Percentiles rank a stretch among this genome's conserved stretches.
Conservation (phyloP, 805 yeast species). For the Scheffersomyces amazonensis region DNA sequence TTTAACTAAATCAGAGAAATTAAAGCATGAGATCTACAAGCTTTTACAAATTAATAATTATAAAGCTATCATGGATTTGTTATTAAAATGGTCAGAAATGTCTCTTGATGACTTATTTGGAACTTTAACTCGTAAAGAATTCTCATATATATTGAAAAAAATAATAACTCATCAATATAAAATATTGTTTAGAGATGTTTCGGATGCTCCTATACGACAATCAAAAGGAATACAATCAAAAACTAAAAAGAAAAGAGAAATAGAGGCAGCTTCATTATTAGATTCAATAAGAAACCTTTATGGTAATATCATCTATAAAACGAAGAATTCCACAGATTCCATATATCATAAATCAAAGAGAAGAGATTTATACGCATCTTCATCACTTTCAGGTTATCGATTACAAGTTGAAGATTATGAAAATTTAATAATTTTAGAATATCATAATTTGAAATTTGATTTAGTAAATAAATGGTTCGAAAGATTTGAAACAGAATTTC, state of each 20-base stretch:
- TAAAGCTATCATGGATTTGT: background rate
- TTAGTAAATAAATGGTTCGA: constrained; percentile 39
- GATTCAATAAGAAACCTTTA: constrained; percentile 20
- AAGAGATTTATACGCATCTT: constrained; percentile 12
- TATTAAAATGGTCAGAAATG: background rate
- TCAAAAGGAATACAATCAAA: background rate
- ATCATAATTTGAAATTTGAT: constrained; percentile 33
- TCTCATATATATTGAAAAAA: constrained; percentile 15
- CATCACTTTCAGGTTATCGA: constrained; percentile 8
- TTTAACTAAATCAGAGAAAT: background rate
- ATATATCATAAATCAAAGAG: constrained; percentile 18
- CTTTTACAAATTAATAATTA: background rate
- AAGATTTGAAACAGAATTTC: constrained; percentile 24
- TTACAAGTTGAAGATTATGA: constrained; percentile 31
- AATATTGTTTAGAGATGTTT: constrained; percentile 9
- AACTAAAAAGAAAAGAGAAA: background rate
- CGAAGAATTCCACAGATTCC: constrained; percentile 9
- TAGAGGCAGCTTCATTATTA: background rate
- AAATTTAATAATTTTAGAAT: constrained; percentile 34
- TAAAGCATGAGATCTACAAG: background rate
- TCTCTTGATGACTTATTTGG: constrained; percentile 1
- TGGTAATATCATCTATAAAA: constrained; percentile 18
- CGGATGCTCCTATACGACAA: background rate
- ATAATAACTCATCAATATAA: constrained; percentile 17
- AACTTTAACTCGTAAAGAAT: constrained; percentile 14